These are phyloP conservation scores for Trichoderma koningii DNA, from an alignment of 2,329 filamentous ascomycete genomes.

Conservation along the genomic window DNA sequence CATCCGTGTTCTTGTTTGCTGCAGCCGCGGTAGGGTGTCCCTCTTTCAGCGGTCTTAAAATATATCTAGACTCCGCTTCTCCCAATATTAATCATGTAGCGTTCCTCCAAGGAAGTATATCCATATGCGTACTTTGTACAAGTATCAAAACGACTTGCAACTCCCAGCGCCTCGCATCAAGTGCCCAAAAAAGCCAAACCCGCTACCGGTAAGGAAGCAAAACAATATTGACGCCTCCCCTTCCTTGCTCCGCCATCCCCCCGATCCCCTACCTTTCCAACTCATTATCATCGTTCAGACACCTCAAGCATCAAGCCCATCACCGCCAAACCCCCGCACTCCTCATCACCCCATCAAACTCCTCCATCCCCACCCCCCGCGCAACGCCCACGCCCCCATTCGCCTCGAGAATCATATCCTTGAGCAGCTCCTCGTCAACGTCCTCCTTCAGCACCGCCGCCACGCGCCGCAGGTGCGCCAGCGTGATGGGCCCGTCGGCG, in stretches of 20 bases:
- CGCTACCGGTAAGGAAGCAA: neutral
- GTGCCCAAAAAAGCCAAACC: neutral
- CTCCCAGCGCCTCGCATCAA: slow-evolving; percentile 15
- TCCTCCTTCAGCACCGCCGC: slow-evolving; percentile 82
- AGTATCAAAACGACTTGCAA: neutral
- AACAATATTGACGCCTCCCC: neutral
- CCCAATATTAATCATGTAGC: neutral
- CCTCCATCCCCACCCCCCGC: slow-evolving; percentile 71
- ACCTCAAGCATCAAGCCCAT: neutral
- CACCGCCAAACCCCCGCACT: slow-evolving; percentile 79
- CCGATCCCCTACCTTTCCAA: neutral
- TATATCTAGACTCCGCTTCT: too few relatives aligned
- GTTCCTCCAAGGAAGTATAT: neutral
- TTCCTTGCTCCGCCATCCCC: too few relatives aligned
- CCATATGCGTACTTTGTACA: neutral
- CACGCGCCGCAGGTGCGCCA: slow-evolving; percentile 76
- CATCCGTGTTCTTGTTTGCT: too few relatives aligned
- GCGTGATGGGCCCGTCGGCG: slow-evolving; percentile 64
- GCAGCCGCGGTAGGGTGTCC: too few relatives aligned
- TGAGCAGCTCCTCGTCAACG: slow-evolving; percentile 77
- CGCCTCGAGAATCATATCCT: slow-evolving; percentile 94
- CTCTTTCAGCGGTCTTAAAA: too few relatives aligned
- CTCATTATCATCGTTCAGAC: neutral
- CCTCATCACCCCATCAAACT: slow-evolving; percentile 85
- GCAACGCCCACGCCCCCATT: slow-evolving; percentile 76